Evolutionary conservation across 441 rosid genomes (phyloP).

Genomic region (Lepidium campestre): DNA sequence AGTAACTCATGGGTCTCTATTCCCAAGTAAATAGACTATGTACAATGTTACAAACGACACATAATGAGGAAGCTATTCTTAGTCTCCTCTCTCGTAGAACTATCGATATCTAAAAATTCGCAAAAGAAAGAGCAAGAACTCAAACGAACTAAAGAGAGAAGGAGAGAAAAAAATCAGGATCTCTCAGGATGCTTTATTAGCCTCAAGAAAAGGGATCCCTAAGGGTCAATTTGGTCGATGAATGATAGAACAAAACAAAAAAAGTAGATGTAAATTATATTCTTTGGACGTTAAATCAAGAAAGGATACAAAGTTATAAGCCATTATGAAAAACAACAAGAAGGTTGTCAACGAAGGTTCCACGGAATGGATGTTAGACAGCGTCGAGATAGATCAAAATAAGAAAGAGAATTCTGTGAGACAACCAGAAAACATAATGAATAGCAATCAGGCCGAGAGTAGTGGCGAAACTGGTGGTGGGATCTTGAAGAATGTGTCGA

Average conservation of each 20-base stretch:
- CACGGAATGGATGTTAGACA: constrained; percentile 45
- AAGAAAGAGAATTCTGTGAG: constrained; percentile 24
- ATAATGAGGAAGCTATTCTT: constrained; percentile 21
- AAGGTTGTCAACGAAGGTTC: constrained; percentile 19
- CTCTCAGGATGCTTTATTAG: not conserved
- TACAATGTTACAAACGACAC: constrained; percentile 5
- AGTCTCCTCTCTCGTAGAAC: not conserved
- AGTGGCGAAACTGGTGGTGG: not conserved
- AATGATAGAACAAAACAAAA: not conserved
- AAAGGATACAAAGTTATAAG: not conserved
- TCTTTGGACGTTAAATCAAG: not conserved
- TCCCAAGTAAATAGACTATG: constrained; percentile 17
- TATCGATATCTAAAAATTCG: not conserved
- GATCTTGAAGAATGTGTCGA: constrained; percentile 21
- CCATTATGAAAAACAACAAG: constrained; percentile 13
- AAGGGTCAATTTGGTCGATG: not conserved
- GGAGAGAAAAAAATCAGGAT: not conserved
- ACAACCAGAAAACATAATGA: constrained; percentile 7
- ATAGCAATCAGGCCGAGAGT: not conserved
- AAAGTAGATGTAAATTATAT: not conserved
- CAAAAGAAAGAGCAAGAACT: constrained; percentile 15
- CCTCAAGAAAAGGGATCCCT: not conserved
- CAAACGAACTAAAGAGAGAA: constrained; percentile 3
- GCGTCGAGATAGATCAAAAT: constrained; percentile 45
- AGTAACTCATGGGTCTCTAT: constrained; percentile 19